Conservation (phyloP, 2,329 filamentous ascomycete genomes). For the Epichloe sp. region DNA sequence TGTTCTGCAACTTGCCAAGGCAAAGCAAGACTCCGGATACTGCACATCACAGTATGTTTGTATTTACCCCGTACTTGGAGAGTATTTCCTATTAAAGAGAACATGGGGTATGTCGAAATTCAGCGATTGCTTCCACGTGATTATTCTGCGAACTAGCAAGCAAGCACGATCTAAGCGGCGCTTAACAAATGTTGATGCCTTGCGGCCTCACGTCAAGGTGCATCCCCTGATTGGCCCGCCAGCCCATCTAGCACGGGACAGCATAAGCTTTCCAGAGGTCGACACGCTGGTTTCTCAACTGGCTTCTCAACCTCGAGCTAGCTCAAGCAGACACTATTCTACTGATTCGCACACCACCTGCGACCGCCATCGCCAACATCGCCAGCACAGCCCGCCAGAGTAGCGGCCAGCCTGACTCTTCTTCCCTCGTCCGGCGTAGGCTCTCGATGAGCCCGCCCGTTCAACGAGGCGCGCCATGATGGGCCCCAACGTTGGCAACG, state of each 20-base stretch:
- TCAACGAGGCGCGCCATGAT: conserved; percentile 25
- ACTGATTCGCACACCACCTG: background rate
- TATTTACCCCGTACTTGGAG: too few species aligned
- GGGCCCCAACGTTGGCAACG: conserved; percentile 31
- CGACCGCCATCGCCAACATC: background rate
- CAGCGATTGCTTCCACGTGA: too few species aligned
- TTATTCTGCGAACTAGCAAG: too few species aligned
- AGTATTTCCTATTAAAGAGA: too few species aligned
- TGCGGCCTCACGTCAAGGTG: conserved; percentile 19
- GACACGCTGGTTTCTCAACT: background rate
- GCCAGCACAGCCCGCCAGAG: background rate
- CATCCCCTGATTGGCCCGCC: conserved; percentile 18
- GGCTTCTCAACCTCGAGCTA: background rate
- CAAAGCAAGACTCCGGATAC: too few species aligned
- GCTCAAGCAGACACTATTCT: background rate
- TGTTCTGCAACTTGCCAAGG: too few species aligned
- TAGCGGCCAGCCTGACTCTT: conserved; percentile 9
- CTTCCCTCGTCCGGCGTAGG: conserved; percentile 11
- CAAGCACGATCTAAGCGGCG: conserved; percentile 1
- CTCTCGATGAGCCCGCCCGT: conserved; percentile 25
- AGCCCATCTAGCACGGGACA: conserved; percentile 1
- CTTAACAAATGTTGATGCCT: conserved; percentile 20
- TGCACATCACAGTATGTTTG: too few species aligned
- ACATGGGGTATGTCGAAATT: too few species aligned
- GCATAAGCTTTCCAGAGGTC: conserved; percentile 9